Evolutionary conservation across 495 filamentous ascomycete species (phyloP).

Genomic region (Lasiosphaeria ovina): DNA sequence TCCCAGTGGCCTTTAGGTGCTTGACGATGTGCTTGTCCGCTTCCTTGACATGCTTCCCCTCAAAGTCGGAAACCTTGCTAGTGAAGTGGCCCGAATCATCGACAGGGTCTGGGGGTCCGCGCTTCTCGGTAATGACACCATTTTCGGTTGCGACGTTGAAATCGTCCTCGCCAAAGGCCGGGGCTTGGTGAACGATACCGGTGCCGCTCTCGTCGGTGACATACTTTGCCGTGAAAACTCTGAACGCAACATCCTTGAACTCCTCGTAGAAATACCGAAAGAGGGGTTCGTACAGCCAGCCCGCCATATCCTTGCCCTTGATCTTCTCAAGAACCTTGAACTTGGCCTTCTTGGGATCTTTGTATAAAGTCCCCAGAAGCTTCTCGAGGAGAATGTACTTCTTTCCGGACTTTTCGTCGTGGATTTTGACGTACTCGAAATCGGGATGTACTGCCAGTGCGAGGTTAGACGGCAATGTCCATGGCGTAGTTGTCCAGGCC

Average conservation of each 20-base stretch:
- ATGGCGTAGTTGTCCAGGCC: conserved; percentile 95
- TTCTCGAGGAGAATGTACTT: conserved; percentile 88
- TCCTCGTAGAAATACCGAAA: conserved; percentile 94
- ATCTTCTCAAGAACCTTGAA: conserved; percentile 81
- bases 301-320: conserved; percentile 83
- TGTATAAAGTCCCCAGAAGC: conserved; percentile 82
- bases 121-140: conserved; percentile 74
- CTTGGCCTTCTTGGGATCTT: conserved; percentile 96
- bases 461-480: conserved; percentile 87
- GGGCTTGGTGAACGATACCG: conserved; percentile 93
- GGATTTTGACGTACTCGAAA: conserved; percentile 92
- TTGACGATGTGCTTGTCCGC: conserved; percentile 96
- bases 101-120: conserved; percentile 85
- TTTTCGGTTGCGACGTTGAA: conserved; percentile 77
- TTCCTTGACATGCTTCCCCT: conserved; percentile 86
- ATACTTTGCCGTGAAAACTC: conserved; percentile 81
- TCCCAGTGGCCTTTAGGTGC: conserved; percentile 74
- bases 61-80: conserved; percentile 76
- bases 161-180: conserved; percentile 96
- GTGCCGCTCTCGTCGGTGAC: conserved; percentile 92
- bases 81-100: conserved; percentile 82
- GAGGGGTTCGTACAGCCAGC: conserved; percentile 87
- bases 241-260: conserved; percentile 94
- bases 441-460: conserved; percentile 81
- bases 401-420: conserved; percentile 75